Conservation (phyloP, 495 filamentous ascomycete species). For the Penicillium robsamsonii region DNA sequence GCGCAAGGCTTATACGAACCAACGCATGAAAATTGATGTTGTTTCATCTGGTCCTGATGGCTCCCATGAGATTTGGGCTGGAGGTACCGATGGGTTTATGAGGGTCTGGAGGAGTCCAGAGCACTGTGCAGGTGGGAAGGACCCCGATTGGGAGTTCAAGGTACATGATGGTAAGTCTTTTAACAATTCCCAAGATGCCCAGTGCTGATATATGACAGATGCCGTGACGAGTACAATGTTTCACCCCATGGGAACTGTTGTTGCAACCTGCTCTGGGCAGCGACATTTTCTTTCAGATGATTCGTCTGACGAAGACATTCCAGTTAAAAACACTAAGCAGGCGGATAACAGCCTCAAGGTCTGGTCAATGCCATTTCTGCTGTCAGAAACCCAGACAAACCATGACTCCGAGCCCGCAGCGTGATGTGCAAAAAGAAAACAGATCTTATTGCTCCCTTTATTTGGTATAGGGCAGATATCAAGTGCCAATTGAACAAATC, state of each 20-base stretch:
- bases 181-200: neutral
- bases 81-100: constrained; percentile 74
- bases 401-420: neutral
- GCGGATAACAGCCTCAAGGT: constrained; percentile 63
- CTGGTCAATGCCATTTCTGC: constrained; percentile 50
- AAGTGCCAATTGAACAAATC: neutral
- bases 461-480: neutral
- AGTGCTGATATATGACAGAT: constrained; percentile 35
- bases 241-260: constrained; percentile 64
- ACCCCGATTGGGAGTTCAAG: constrained; percentile 57
- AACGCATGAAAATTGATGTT: constrained; percentile 76
- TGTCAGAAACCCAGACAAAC: neutral
- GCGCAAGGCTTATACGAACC: constrained; percentile 68
- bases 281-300: constrained; percentile 30
- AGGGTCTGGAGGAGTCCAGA: constrained; percentile 70
- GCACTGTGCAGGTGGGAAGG: constrained; percentile 50
- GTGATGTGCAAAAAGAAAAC: neutral
- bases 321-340: neutral
- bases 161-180: constrained; percentile 50
- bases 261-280: constrained; percentile 74
- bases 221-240: constrained; percentile 62
- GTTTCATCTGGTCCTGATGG: constrained; percentile 39
- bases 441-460: neutral
- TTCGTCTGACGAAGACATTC: constrained; percentile 7
- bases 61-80: constrained; percentile 79